Percentiles rank a stretch among this genome's conserved stretches.
These are phyloP conservation scores for Veloboletus limbatus DNA, from an alignment of 1,284 basidiomycete genomes.

Conservation along the genomic window DNA sequence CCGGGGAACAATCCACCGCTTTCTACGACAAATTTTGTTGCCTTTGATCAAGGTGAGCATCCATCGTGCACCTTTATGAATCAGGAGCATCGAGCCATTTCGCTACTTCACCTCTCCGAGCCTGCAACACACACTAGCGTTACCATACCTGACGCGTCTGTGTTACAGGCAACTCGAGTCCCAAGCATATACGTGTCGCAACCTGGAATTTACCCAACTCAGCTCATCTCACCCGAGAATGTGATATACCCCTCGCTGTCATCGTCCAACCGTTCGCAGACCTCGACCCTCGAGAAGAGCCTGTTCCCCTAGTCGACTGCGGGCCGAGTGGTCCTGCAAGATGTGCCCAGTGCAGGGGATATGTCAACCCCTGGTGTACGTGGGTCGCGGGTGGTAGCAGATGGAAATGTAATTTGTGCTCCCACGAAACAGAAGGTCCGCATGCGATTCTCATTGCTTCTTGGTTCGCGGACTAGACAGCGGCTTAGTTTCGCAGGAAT, in stretches of 20 bases:
- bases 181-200: conserved; percentile 85
- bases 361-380: conserved; percentile 93
- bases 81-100: neutral
- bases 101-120: neutral
- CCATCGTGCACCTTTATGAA: too few species aligned
- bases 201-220: conserved; percentile 86
- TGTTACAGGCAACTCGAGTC: conserved; percentile 66
- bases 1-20: conserved; percentile 79
- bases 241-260: conserved; percentile 82
- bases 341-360: conserved; percentile 85
- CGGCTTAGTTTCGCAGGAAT: conserved; percentile 67
- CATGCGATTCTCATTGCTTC: neutral
- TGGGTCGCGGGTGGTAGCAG: conserved; percentile 84
- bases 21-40: conserved; percentile 83
- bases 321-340: conserved; percentile 76
- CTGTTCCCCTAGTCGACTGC: conserved; percentile 74
- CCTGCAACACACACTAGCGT: neutral
- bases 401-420: conserved; percentile 95
- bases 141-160: conserved; percentile 12
- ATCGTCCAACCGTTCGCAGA: conserved; percentile 91
- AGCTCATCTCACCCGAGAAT: conserved; percentile 77
- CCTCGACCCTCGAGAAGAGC: conserved; percentile 76
- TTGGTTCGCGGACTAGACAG: conserved; percentile 3
- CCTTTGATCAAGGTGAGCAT: conserved; percentile 85
- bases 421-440: conserved; percentile 77